These are phyloP conservation scores for Colletotrichum abscissum DNA, from an alignment of 2,329 filamentous ascomycete genomes.

Conservation along the genomic window DNA sequence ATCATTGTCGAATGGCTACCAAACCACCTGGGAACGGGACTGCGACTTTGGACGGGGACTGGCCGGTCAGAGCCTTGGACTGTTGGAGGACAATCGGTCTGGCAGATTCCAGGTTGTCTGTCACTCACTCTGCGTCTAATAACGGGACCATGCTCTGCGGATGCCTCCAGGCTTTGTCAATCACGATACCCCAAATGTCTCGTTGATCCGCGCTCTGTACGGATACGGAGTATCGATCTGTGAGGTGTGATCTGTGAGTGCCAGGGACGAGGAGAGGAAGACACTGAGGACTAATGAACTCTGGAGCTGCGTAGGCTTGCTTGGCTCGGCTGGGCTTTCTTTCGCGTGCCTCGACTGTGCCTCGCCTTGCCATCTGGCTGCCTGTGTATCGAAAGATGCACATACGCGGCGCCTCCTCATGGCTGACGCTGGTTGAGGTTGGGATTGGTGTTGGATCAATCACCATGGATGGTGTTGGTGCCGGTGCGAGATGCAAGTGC, in stretches of 20 bases:
- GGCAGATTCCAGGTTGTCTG: not conserved
- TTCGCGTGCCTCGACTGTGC: not conserved
- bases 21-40: not conserved
- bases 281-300: not conserved
- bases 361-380: not conserved
- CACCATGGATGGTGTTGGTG: not conserved
- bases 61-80: not conserved
- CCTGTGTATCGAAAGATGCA: not conserved
- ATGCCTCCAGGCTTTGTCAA: not conserved
- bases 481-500: not conserved
- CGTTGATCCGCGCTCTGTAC: too few species aligned
- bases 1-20: not conserved
- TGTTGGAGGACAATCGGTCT: not conserved
- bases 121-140: not conserved
- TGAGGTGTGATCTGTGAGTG: too few species aligned
- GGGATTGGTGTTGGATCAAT: not conserved
- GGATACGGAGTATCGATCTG: too few species aligned
- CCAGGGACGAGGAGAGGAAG: not conserved
- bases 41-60: constrained; percentile 1
- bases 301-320: not conserved
- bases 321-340: not conserved
- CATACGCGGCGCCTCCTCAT: not conserved
- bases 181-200: too few species aligned
- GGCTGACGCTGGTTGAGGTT: not conserved
- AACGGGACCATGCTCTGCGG: not conserved